Evolutionary conservation across 2,329 filamentous ascomycete species (phyloP), one percentile per base, ranked within the genome.

Genomic region (Emericellopsis atlantica): DNA sequence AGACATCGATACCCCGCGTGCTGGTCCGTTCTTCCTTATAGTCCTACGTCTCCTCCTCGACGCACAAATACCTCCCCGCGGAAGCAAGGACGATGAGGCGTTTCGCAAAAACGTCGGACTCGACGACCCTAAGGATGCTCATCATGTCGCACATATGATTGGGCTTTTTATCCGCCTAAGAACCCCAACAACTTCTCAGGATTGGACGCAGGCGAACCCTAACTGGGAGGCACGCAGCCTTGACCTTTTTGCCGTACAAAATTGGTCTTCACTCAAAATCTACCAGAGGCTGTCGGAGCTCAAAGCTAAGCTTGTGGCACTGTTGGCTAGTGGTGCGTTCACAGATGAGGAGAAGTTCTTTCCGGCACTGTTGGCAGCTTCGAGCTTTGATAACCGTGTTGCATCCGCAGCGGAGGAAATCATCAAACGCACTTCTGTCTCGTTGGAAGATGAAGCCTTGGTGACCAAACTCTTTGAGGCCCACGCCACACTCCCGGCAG

Each of bases 351-450:
- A 96, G 54, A 79, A 88, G 26, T 87, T 95, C 50, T 59, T 95
- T 11, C 83, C 90, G 1, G 83, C 87, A 1, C 62, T 96, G 1
- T 88, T 84, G 55, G 88, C 89, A 5, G 81, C 87, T 22, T 81
- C 87, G 1, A 89, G 89, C 59, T 66, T 79, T 2, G 92, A 95
- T 48, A 86, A 81, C 31, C 76, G 82, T 8, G 79, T 95, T 32
- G 79, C 84, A 10, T 78, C 83, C n/a, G 66, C 86, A n/a, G 90
- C 85, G 0, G 87, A 95, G 43, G 88, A 95, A 51, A 76, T 93
- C 38, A 61, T 96, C 48, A 98, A 95, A 60, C 73, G 89, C 48
- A 83, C 76, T 24, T 72, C 76, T 2, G 74, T 84, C 8, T 78
- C 84, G 8, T 65, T 95, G 22, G 90, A 96, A 55, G 73, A 86